phyloP scores from a whole-genome alignment of 495 filamentous ascomycete genomes.

The Penicillium verhagenii region DNA sequence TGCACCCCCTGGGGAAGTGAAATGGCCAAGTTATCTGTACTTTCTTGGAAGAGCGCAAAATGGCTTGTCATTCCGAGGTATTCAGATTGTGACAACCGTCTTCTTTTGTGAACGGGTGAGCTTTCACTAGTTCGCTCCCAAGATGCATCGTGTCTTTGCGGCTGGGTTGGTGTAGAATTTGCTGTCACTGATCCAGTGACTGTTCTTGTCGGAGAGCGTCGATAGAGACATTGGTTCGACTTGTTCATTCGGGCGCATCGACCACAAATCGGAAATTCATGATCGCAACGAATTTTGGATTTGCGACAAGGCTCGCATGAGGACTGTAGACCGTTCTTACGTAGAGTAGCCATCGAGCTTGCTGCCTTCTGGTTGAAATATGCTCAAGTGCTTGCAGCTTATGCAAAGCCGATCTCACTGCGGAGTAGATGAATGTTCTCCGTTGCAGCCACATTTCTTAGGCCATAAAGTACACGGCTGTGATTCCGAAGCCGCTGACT shows the following conservation, averaged over 20 bases:
- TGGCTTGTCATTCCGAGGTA: conserved; percentile 7
- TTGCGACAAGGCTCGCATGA: conserved; percentile 45
- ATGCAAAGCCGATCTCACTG: too few species aligned
- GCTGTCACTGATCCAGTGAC: neutral
- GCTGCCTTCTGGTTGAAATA: too few species aligned
- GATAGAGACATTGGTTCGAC: conserved; percentile 19
- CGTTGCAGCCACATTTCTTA: too few species aligned
- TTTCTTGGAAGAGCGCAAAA: conserved; percentile 6
- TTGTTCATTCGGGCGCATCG: conserved; percentile 13
- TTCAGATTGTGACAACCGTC: conserved; percentile 4
- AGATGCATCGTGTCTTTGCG: neutral
- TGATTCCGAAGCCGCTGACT: too few species aligned
- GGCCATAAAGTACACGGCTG: too few species aligned
- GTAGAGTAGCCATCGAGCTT: neutral
- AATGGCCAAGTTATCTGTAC: neutral
- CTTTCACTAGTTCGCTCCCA: neutral
- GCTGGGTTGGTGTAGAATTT: neutral
- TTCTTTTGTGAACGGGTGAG: neutral
- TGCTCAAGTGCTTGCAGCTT: too few species aligned
- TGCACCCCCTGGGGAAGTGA: neutral
- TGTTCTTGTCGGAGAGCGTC: neutral
- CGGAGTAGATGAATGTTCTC: too few species aligned
- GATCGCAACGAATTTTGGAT: conserved; percentile 41
- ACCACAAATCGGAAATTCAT: conserved; percentile 26
- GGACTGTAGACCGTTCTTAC: conserved; percentile 33